Percentiles rank a stretch among this genome's conserved stretches.
Evolutionary conservation across 768 basidiomycete species (phyloP).

Genomic region (Boletus rubroflammeus): DNA sequence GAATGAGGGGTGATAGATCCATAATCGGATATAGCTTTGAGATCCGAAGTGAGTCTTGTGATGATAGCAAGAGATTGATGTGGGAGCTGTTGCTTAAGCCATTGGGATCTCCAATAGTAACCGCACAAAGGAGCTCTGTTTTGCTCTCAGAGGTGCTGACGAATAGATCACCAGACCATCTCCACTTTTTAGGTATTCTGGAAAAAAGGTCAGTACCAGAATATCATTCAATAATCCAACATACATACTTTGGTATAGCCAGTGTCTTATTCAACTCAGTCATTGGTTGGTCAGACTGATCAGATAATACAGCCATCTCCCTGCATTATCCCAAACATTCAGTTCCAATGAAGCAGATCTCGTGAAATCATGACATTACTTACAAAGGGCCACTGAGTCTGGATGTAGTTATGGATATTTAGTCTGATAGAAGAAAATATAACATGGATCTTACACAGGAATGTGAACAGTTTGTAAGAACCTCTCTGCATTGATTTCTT

Average conservation of each 20-base stretch:
- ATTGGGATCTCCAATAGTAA: conserved; percentile 44
- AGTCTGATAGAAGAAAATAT: neutral
- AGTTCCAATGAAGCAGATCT: neutral
- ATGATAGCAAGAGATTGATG: conserved; percentile 46
- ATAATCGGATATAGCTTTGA: conserved; percentile 45
- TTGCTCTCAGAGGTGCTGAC: conserved; percentile 36
- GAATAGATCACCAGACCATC: conserved; percentile 58
- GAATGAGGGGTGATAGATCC: conserved; percentile 46
- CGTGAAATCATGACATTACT: conserved; percentile 1
- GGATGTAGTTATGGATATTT: neutral
- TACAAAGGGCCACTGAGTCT: conserved; percentile 28
- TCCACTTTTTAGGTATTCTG: conserved; percentile 61
- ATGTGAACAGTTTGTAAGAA: conserved; percentile 26
- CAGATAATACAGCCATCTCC: conserved; percentile 7
- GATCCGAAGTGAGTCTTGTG: conserved; percentile 41
- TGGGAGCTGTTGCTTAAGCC: conserved; percentile 42
- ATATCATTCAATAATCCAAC: neutral
- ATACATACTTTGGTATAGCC: conserved; percentile 29
- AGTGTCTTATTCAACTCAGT: conserved; percentile 12
- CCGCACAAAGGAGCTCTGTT: conserved; percentile 46
- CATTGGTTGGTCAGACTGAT: conserved; percentile 3
- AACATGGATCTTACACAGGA: conserved; percentile 21
- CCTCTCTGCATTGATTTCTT: conserved; percentile 22
- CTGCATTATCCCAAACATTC: conserved; percentile 9
- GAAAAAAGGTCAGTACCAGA: conserved; percentile 1